Percentiles rank a stretch among this genome's conserved stretches.
phyloP scores from a whole-genome alignment of 2,329 filamentous ascomycete species.

The Lasiodiplodia citricola region DNA sequence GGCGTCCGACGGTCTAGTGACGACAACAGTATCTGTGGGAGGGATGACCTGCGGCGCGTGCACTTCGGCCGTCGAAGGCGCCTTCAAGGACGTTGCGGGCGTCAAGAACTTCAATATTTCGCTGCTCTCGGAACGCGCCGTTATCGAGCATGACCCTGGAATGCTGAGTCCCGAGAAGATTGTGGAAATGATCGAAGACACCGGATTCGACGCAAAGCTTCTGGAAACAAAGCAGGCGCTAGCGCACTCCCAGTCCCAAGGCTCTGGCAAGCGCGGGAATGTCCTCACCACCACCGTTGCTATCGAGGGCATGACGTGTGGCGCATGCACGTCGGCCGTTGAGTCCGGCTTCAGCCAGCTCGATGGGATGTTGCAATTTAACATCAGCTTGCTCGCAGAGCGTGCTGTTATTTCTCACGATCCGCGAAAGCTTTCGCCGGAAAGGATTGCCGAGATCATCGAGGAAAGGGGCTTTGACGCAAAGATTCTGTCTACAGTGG shows the following conservation, averaged over 20 bases:
- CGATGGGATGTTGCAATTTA: conserved; percentile 84
- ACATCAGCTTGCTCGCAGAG: conserved; percentile 92
- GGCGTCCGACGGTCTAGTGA: conserved; percentile 42
- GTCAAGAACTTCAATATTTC: conserved; percentile 82
- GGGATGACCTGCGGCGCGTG: conserved; percentile 94
- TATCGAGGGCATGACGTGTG: conserved; percentile 97
- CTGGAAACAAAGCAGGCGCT: conserved; percentile 67
- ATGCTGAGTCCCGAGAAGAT: conserved; percentile 59
- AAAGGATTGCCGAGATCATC: conserved; percentile 80
- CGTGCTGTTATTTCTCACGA: conserved; percentile 89
- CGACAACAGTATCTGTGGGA: conserved; percentile 78
- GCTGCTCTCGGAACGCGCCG: conserved; percentile 80
- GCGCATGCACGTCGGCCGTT: conserved; percentile 91
- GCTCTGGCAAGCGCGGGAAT: conserved; percentile 50
- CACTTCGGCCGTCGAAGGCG: conserved; percentile 82
- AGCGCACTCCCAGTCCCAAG: conserved; percentile 38
- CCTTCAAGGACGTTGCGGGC: conserved; percentile 75
- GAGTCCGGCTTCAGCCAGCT: conserved; percentile 79
- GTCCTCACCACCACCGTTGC: conserved; percentile 78
- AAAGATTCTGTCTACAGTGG: conserved; percentile 75
- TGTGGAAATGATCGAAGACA: conserved; percentile 65
- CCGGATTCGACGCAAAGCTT: conserved; percentile 81
- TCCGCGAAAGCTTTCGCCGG: conserved; percentile 69
- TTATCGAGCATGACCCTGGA: conserved; percentile 76
- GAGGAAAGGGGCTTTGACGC: conserved; percentile 92